phyloP scores from a whole-genome alignment of 371 early-diverging fungal species.

The Apophysomyces ossiformis region DNA sequence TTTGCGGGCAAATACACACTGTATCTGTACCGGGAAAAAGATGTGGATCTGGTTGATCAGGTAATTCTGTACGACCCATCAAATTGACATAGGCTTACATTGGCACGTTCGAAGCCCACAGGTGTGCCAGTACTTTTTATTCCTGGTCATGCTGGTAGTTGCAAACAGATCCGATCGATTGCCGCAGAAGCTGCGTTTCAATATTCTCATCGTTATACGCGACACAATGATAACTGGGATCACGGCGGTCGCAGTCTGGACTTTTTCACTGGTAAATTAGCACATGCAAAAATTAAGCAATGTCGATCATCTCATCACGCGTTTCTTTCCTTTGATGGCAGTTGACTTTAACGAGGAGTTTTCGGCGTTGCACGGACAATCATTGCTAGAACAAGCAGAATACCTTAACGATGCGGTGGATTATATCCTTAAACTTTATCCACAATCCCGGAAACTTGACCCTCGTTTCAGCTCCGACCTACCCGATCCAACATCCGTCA shows the following conservation, averaged over 20 bases:
- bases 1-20: slow-evolving; percentile 81
- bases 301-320: slow-evolving; percentile 2
- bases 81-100: background rate
- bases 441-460: slow-evolving; percentile 40
- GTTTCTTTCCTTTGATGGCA: slow-evolving; percentile 25
- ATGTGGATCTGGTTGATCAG: slow-evolving; percentile 53
- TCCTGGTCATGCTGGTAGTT: slow-evolving; percentile 95
- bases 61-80: slow-evolving; percentile 24
- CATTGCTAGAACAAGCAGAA: slow-evolving; percentile 84
- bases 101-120: slow-evolving; percentile 38
- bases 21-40: slow-evolving; percentile 80
- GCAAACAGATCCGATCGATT: slow-evolving; percentile 86
- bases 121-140: slow-evolving; percentile 92
- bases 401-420: slow-evolving; percentile 85
- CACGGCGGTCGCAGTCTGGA: slow-evolving; percentile 67
- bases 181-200: slow-evolving; percentile 72
- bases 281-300: background rate
- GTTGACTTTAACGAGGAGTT: slow-evolving; percentile 94
- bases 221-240: slow-evolving; percentile 32
- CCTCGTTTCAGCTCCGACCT: slow-evolving; percentile 23
- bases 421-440: slow-evolving; percentile 80
- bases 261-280: slow-evolving; percentile 76
- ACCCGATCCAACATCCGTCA: slow-evolving; percentile 74
- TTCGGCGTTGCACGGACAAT: slow-evolving; percentile 82
- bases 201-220: slow-evolving; percentile 53